Evolutionary conservation across 352 stramenopile species (phyloP), one percentile per base, ranked within the genome.

Genomic region (Phytophthora vignae): DNA sequence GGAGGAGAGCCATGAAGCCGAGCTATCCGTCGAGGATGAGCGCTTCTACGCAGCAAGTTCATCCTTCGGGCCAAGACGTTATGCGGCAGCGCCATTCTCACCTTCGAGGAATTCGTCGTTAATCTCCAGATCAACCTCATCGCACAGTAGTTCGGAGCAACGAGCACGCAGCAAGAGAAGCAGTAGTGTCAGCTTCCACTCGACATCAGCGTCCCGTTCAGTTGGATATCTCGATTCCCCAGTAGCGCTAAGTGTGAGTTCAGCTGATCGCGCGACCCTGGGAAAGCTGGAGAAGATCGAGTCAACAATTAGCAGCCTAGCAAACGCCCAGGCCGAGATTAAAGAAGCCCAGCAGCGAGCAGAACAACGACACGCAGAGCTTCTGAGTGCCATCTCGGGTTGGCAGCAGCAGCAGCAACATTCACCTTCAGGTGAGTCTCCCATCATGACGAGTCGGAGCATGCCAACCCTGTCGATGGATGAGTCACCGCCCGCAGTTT

Each of bases 241-340:
- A 12, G 36, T 33, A 21, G 21, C 50, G 31, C 40, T 52, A 70
- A 48, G 54, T 17, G 29, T 71, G 19, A 60, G 62, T 50, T 22
- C 57, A 22, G 64, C 73, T 21, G 74, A 81, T 49, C 67, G 59
- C 38, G 48, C 60, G 4, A 70, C 71, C 8, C 11, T 59, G 3
- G 64, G 58, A 9, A 90, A 88, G 57, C 46, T 92, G 14, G 82
- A 92, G 31, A 80, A 74, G 52, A 78, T 90, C 8, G 81, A 92
- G 61, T 64, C 69, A 5, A 81, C 69, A 14, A 76, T 91, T 29
- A 78, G 77, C 44, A 63, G 64, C 12, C 31, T 91, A 14, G 48
- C 80, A 38, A 67, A 53, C 11, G 50, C 62, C 4, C 82, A 92
- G 48, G 54, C 8, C 19, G 81, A 90, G 53, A 84, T 90, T 38